These are phyloP conservation scores for Parsonsia alboflavescens DNA, from an alignment of 257 asterid genomes.

Conservation along the genomic window DNA sequence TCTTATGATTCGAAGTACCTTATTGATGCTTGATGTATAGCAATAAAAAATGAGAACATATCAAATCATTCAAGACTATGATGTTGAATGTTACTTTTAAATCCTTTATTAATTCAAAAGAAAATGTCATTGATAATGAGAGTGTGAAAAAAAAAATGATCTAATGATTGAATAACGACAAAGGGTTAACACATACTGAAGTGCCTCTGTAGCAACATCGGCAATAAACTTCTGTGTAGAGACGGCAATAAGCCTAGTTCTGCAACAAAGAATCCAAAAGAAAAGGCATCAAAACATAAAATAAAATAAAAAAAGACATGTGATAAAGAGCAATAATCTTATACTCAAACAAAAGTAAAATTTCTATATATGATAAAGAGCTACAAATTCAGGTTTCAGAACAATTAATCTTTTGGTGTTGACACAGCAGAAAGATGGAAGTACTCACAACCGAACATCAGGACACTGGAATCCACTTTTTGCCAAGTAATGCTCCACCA, in stretches of 20 bases:
- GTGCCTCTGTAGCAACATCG: constrained; percentile 94
- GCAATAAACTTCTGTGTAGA: constrained; percentile 98
- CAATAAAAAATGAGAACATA: background rate
- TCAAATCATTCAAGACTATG: background rate
- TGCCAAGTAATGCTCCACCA: constrained; percentile 93
- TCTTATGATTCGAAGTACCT: background rate
- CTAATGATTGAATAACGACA: background rate
- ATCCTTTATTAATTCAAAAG: background rate
- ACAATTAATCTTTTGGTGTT: background rate
- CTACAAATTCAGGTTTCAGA: background rate
- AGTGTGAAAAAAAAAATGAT: background rate
- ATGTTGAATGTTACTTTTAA: background rate
- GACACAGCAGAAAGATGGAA: constrained; percentile 16
- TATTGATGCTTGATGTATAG: background rate
- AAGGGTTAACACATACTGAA: constrained; percentile 57
- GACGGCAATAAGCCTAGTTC: constrained; percentile 95
- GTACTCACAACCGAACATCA: constrained; percentile 89
- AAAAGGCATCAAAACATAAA: background rate
- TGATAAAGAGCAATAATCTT: background rate
- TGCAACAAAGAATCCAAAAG: constrained; percentile 27
- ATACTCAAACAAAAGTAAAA: background rate
- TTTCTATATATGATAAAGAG: background rate
- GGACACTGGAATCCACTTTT: constrained; percentile 97
- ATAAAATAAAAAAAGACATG: background rate
- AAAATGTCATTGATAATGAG: background rate